Base-by-base conservation (phyloP, 345 rosid species). In the Psidium guajava region DNA sequence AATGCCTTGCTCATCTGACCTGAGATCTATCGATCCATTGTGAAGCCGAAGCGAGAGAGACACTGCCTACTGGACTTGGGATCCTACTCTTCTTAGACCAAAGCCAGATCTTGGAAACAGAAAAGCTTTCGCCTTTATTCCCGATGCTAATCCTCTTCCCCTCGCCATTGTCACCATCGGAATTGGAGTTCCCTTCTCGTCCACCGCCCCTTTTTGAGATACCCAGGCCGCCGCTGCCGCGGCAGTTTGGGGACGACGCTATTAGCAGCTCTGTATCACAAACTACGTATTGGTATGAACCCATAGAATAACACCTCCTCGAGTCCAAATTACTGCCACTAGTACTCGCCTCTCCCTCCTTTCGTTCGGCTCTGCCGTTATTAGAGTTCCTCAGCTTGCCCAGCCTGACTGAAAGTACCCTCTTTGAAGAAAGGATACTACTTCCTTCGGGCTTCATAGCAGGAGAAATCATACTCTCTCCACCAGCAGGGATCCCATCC, bases 101-200 rank as follows among this genome's bases (percentile, higher is more conserved):
- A 84, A 93, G 95, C 98, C 98, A 95, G 83, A 93, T 92, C 93
- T 95, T 95, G 27, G 98, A 96, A 86, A 96, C 96, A 83, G 99
- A 96, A 86, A 94, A 94, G 96, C 99, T 96, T 85, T 96, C 99
- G 54, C 98, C 96, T 91, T 92, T 95, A 88, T 92, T 96, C 82
- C 92, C 89, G 86, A 90, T 85, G 89, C 92, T 91, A 16, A 96
- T 91, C 92, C 92, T 96, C 92, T 94, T 94, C 89, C 98, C 98
- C 74, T 93, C 98, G 83, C 82, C 88, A 42, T 6, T 28, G 88
- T 90, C 93, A 24, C 88, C 92, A 58, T 88, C 91, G 88, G 69
- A 51, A 73, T 87, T 74, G 64, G 90, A 91, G 85, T 89, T 91
- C 84, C 90, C 93, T 83, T 36, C 89, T 85, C 85, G 92, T 82